Evolutionary conservation across 2,329 filamentous ascomycete genomes (phyloP).

Genomic region (Tympanopsis confertula): DNA sequence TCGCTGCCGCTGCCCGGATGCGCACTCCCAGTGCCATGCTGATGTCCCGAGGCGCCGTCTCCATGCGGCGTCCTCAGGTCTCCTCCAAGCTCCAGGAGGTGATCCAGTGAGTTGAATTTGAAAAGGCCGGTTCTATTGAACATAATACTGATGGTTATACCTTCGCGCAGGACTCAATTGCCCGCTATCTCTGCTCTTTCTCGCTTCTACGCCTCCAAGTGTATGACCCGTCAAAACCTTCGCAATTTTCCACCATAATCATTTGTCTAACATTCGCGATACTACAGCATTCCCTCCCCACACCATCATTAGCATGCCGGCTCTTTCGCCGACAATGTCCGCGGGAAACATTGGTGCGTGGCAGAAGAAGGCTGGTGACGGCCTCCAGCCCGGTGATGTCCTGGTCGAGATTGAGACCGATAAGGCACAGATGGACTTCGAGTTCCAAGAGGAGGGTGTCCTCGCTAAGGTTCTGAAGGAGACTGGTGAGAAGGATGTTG

Average conservation of each 20-base stretch:
- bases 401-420: constrained; percentile 98
- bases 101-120: constrained; percentile 5
- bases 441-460: constrained; percentile 96
- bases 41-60: constrained; percentile 22
- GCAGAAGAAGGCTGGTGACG: constrained; percentile 94
- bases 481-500: constrained; percentile 81
- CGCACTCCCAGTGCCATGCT: constrained; percentile 27
- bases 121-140: background rate
- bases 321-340: constrained; percentile 94
- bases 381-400: constrained; percentile 81
- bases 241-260: constrained; percentile 7
- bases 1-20: constrained; percentile 33
- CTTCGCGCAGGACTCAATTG: constrained; percentile 17
- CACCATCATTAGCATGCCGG: constrained; percentile 94
- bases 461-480: constrained; percentile 91
- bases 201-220: constrained; percentile 60
- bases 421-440: constrained; percentile 99
- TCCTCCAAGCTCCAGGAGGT: constrained; percentile 27
- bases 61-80: constrained; percentile 29
- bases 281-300: constrained; percentile 85
- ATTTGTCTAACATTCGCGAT: constrained; percentile 21
- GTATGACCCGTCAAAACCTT: constrained; percentile 25
- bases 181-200: constrained; percentile 39
- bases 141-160: constrained; percentile 2
- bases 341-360: constrained; percentile 90